Evolutionary conservation across 306 rosid species (phyloP).

Genomic region (Pyrus bretschneideri): DNA sequence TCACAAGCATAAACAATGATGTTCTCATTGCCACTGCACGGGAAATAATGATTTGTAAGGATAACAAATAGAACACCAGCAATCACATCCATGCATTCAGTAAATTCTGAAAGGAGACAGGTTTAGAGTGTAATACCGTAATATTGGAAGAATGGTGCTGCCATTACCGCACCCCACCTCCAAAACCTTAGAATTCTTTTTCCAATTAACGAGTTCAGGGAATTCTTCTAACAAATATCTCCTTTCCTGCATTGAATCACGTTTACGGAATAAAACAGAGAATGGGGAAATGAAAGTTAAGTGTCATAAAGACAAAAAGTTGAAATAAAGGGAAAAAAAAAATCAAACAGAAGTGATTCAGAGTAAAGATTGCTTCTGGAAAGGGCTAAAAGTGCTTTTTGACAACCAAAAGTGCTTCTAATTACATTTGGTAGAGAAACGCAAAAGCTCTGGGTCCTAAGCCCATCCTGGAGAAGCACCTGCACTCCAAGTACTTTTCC

Average conservation of each 20-base stretch:
- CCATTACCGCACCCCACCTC: conserved; percentile 96
- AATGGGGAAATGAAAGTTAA: background rate
- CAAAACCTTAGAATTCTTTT: conserved; percentile 44
- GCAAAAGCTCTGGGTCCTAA: no score
- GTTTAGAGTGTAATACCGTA: conserved; percentile 37
- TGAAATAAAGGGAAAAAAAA: background rate
- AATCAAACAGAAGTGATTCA: no score
- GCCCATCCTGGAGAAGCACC: no score
- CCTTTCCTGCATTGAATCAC: conserved; percentile 52
- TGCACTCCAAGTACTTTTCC: no score
- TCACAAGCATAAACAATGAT: conserved; percentile 76
- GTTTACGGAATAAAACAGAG: background rate
- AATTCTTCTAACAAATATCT: conserved; percentile 84
- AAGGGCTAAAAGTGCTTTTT: no score
- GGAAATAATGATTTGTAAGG: conserved; percentile 12
- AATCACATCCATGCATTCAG: background rate
- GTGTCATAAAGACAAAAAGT: background rate
- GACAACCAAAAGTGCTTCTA: no score
- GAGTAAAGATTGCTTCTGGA: no score
- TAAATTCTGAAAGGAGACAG: background rate
- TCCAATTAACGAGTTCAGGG: conserved; percentile 53
- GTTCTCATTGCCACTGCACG: conserved; percentile 59
- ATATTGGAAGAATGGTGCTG: conserved; percentile 77
- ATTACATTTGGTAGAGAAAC: no score
- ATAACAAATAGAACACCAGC: background rate